These are phyloP conservation scores for Dothideomycetes sp. DNA, from an alignment of 2,329 filamentous ascomycete species.

Conservation along the genomic window DNA sequence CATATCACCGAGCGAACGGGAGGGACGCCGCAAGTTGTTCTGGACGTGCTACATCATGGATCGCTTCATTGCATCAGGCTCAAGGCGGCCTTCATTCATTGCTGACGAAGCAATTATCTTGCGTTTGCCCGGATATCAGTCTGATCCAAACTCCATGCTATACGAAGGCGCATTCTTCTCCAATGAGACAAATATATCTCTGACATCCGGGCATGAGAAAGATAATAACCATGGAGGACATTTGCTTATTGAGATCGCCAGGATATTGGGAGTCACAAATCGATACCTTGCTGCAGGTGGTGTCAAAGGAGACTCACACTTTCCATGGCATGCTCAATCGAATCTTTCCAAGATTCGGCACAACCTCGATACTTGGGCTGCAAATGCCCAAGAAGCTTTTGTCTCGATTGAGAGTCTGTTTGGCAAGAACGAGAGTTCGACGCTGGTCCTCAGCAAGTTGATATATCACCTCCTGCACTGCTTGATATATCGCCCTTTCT, in stretches of 20 bases:
- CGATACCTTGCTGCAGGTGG: slow-evolving; percentile 76
- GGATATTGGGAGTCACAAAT: slow-evolving; percentile 74
- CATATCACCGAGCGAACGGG: slow-evolving; percentile 59
- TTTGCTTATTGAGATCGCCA: slow-evolving; percentile 75
- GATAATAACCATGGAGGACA: slow-evolving; percentile 66
- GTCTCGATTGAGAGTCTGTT: slow-evolving; percentile 67
- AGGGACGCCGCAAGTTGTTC: slow-evolving; percentile 70
- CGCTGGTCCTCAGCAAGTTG: slow-evolving; percentile 72
- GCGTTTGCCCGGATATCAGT: slow-evolving; percentile 65
- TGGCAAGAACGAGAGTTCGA: slow-evolving; percentile 67
- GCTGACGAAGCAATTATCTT: slow-evolving; percentile 67
- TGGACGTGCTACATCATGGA: slow-evolving; percentile 86
- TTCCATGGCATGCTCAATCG: slow-evolving; percentile 81
- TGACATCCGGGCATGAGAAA: slow-evolving; percentile 43
- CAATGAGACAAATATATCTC: slow-evolving; percentile 60
- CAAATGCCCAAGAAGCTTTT: slow-evolving; percentile 70
- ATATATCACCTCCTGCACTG: slow-evolving; percentile 83
- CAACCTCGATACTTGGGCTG: slow-evolving; percentile 76
- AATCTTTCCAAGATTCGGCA: slow-evolving; percentile 79
- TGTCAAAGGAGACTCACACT: slow-evolving; percentile 81
- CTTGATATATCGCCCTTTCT: slow-evolving; percentile 75
- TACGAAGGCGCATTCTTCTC: slow-evolving; percentile 76
- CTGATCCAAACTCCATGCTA: slow-evolving; percentile 50
- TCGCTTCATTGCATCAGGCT: slow-evolving; percentile 72
- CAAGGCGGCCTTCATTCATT: slow-evolving; percentile 71